Conservation (phyloP, 2,329 filamentous ascomycete genomes). For the Blumeria hordei region DNA sequence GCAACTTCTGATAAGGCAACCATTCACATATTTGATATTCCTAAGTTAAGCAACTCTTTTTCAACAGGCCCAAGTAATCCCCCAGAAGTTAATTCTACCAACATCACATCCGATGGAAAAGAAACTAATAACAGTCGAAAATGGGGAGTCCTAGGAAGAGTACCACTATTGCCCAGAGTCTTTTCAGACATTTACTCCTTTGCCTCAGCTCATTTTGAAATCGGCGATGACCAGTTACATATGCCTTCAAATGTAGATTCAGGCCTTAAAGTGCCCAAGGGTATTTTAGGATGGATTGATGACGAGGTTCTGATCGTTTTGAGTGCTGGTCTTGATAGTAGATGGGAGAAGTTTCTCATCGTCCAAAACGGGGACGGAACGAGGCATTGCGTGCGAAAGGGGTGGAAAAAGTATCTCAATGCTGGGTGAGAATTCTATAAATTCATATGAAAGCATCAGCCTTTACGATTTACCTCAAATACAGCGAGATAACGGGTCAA, state of each 20-base stretch:
- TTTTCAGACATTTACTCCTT: constrained; percentile 85
- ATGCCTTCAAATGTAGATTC: constrained; percentile 26
- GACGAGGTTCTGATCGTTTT: constrained; percentile 53
- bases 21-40: constrained; percentile 78
- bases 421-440: constrained; percentile 8
- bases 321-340: constrained; percentile 53
- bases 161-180: constrained; percentile 63
- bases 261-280: constrained; percentile 41
- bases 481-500: too few species aligned
- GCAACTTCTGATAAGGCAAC: constrained; percentile 95
- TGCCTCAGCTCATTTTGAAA: constrained; percentile 56
- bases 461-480: too few species aligned
- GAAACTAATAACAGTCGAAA: constrained; percentile 33
- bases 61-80: constrained; percentile 12
- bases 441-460: too few species aligned
- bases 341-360: constrained; percentile 72
- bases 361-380: constrained; percentile 43
- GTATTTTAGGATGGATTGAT: constrained; percentile 61
- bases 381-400: constrained; percentile 41
- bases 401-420: constrained; percentile 59
- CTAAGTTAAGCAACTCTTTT: constrained; percentile 23
- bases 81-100: constrained; percentile 10
- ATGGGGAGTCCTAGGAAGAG: constrained; percentile 65
- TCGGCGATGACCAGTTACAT: constrained; percentile 49
- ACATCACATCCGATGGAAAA: constrained; percentile 17